Evolutionary conservation across 306 rosid species (phyloP), one percentile per base, ranked within the genome.

Genomic region (Lathyrus oleraceus): DNA sequence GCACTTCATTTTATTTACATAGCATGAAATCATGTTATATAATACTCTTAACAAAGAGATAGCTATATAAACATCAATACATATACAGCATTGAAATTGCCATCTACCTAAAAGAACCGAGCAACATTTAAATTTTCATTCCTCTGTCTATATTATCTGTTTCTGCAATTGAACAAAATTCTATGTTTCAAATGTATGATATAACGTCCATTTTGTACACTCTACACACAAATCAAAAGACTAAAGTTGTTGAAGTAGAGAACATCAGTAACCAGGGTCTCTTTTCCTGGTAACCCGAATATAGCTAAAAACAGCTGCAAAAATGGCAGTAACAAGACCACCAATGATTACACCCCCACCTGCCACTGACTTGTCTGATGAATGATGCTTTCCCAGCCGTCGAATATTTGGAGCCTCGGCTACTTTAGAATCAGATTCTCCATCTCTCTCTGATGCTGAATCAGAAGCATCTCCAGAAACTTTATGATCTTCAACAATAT

Each of bases 281-380:
- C 81, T 79, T 75, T 75, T 91, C 48, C 93, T 82, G 9, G 97
- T 91, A 49, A 88, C 97, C 23, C 91, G 85, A 71, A 91, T 88
- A 67, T 91, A 91, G 84, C 88, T 84, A 57, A 92, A 92, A 20
- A 92, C 86, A 73, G 96, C 93, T 5, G 96, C 98, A 71, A 86
- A 83, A 53, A 84, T 75, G 49, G 90, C 90, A 40, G 97, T 93
- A 43, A 83, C 87, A 61, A 93, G 86, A 1, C 97, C 97, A 44
- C 96, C 96, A 30, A 93, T 87, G 75, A 93, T 93, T 20, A 88
- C 91, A 66, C 96, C 98, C 8, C 98, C 96, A 39, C 97, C 98
- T 2, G 91, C 97, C 84, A 87, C 76, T 7, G 98, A 93, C 78
- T 80, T 84, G 47, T 88, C 94, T 1, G 72, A 14, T 1, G 76